A percentile compares a stretch with the other conserved stretches of the same genome.
These are phyloP conservation scores for Vigna reflexopilosa DNA, from an alignment of 306 rosid genomes.

Conservation along the genomic window DNA sequence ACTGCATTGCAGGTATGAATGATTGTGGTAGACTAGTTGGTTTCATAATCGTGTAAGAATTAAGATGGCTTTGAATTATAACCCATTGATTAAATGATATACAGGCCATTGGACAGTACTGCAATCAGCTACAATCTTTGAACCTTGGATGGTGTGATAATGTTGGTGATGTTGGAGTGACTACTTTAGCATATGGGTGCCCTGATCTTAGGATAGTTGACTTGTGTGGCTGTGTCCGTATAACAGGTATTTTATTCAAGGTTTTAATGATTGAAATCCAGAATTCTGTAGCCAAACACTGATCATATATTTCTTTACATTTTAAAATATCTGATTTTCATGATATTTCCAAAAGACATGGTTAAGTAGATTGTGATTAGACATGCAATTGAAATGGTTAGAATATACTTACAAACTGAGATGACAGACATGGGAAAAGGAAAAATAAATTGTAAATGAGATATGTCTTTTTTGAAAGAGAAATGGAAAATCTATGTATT, in stretches of 20 bases:
- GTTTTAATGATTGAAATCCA: neutral
- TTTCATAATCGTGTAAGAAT: conserved; percentile 1
- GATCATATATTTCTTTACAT: neutral
- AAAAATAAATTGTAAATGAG: neutral
- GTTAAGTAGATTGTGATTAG: too few species aligned
- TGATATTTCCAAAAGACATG: neutral
- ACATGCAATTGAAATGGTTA: neutral
- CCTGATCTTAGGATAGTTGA: conserved; percentile 85
- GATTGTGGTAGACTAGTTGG: neutral
- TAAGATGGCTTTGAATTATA: conserved; percentile 23
- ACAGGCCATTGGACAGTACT: conserved; percentile 86
- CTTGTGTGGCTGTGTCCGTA: conserved; percentile 85
- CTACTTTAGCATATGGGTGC: conserved; percentile 84
- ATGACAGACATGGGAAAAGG: neutral
- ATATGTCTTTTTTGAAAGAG: neutral
- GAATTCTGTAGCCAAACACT: neutral
- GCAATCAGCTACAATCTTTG: conserved; percentile 76
- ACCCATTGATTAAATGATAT: conserved; percentile 6
- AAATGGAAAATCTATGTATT: conserved; percentile 2
- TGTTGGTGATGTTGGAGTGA: conserved; percentile 85
- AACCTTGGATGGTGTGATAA: conserved; percentile 97
- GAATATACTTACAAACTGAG: neutral
- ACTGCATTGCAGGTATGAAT: conserved; percentile 78
- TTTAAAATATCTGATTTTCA: conserved; percentile 13
- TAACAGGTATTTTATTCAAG: conserved; percentile 69